Conservation (phyloP, 345 rosid genomes). For the Aegle marmelos region DNA sequence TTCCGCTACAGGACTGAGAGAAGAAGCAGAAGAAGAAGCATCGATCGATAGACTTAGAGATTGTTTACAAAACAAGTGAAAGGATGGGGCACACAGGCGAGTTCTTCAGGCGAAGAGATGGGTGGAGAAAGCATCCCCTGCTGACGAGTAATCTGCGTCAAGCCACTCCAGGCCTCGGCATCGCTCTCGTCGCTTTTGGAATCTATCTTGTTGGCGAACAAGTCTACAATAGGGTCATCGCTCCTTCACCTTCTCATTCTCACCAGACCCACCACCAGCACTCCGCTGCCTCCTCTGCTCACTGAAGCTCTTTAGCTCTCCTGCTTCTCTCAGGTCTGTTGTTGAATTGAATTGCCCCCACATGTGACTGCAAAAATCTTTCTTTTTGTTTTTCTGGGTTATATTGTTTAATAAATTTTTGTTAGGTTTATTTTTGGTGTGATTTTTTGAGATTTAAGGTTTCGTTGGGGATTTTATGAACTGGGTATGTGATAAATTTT, state of each 20-base stretch:
- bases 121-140: slow-evolving; percentile 96
- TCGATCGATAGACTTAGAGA: slow-evolving; percentile 34
- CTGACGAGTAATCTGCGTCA: slow-evolving; percentile 75
- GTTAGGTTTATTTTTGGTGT: background rate
- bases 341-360: background rate
- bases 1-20: no score
- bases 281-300: slow-evolving; percentile 30
- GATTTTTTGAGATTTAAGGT: background rate
- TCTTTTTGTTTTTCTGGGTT: background rate
- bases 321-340: background rate
- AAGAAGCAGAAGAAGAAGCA: no score
- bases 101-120: slow-evolving; percentile 89
- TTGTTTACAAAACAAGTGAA: slow-evolving; percentile 2
- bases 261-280: slow-evolving; percentile 31
- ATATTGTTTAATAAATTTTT: no score
- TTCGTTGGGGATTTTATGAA: background rate
- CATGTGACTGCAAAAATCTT: background rate
- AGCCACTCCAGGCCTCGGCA: slow-evolving; percentile 90
- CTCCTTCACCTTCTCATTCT: slow-evolving; percentile 55
- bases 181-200: slow-evolving; percentile 84
- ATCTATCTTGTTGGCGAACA: slow-evolving; percentile 90
- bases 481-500: background rate
- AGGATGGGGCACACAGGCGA: slow-evolving; percentile 75
- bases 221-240: slow-evolving; percentile 59
- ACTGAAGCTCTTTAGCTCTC: background rate